These are phyloP conservation scores for Daldinia grandis DNA, from an alignment of 495 filamentous ascomycete genomes.

Conservation along the genomic window DNA sequence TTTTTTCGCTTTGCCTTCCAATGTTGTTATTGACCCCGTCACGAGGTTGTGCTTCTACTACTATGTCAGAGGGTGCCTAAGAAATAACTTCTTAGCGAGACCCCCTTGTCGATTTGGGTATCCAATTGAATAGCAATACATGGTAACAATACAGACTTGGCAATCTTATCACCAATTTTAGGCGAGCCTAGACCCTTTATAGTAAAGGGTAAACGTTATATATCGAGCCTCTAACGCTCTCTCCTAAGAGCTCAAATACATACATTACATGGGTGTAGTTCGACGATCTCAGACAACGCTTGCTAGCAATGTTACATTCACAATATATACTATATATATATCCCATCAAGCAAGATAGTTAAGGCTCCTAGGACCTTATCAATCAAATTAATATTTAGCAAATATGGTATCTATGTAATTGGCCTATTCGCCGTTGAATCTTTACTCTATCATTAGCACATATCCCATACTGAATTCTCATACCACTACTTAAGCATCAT, in stretches of 20 bases:
- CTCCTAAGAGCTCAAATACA: background rate
- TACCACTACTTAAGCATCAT: background rate
- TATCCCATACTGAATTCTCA: background rate
- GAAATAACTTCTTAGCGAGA: background rate
- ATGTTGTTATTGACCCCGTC: background rate
- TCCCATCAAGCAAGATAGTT: background rate
- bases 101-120: background rate
- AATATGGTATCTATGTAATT: background rate
- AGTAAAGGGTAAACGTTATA: background rate
- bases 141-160: background rate
- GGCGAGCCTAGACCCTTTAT: background rate
- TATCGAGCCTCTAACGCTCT: background rate
- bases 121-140: background rate
- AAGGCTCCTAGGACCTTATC: background rate
- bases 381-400: background rate
- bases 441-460: background rate
- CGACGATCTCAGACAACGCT: too few relatives aligned
- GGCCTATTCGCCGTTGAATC: background rate
- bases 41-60: background rate
- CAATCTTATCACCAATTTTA: background rate
- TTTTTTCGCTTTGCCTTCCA: background rate
- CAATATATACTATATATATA: too few relatives aligned
- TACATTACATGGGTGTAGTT: background rate
- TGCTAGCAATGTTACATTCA: too few relatives aligned
- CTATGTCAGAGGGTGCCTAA: too few relatives aligned